Evolutionary conservation across 75 land plant genomes (phyloP).

Genomic region (Pinus albicaulis): DNA sequence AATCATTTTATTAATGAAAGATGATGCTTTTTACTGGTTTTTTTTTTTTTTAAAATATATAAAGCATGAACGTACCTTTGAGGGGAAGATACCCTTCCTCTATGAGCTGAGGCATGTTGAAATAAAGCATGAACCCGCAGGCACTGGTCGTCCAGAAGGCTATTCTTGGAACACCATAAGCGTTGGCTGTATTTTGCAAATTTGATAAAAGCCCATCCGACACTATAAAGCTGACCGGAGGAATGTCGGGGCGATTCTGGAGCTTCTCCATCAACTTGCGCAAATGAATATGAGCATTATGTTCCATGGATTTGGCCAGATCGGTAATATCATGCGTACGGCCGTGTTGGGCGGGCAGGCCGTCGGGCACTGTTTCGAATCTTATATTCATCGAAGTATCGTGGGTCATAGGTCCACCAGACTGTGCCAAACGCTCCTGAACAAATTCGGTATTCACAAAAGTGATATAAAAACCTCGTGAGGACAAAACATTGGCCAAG

Average conservation of each 20-base stretch:
- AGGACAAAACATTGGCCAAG: slow-evolving; percentile 30
- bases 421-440: slow-evolving; percentile 21
- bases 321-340: slow-evolving; percentile 18
- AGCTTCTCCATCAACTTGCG: slow-evolving; percentile 12
- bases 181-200: slow-evolving; percentile 31
- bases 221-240: slow-evolving; percentile 43
- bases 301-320: slow-evolving; percentile 16
- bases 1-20: no score
- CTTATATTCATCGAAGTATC: background rate
- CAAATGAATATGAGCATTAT: slow-evolving; percentile 10
- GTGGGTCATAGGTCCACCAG: background rate
- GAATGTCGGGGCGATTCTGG: background rate
- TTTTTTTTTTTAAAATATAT: no score
- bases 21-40: no score
- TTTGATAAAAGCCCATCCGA: slow-evolving; percentile 36
- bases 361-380: slow-evolving; percentile 24
- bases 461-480: slow-evolving; percentile 32
- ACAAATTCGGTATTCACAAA: slow-evolving; percentile 34
- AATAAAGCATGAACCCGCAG: slow-evolving; percentile 35
- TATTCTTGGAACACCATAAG: slow-evolving; percentile 29
- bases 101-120: background rate
- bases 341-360: slow-evolving; percentile 15
- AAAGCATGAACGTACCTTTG: slow-evolving; percentile 31
- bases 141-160: slow-evolving; percentile 48
- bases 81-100: slow-evolving; percentile 30